These are phyloP conservation scores for Scedosporium apiospermum DNA, from an alignment of 2,329 filamentous ascomycete genomes.

Conservation along the genomic window DNA sequence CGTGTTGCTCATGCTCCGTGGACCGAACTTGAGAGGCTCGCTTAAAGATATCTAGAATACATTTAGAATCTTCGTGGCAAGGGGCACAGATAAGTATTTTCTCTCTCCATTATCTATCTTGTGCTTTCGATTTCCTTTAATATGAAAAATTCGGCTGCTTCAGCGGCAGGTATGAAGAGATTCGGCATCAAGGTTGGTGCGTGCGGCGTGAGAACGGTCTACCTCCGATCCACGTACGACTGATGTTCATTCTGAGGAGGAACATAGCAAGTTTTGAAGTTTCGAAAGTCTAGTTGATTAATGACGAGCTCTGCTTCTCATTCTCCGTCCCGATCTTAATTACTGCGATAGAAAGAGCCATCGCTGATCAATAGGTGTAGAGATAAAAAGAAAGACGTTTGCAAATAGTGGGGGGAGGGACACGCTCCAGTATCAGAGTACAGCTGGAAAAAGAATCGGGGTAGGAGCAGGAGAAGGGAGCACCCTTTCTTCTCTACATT, in stretches of 20 bases:
- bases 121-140: slow-evolving; percentile 71
- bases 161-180: slow-evolving; percentile 61
- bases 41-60: slow-evolving; percentile 56
- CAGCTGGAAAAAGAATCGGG: too few species aligned
- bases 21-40: slow-evolving; percentile 51
- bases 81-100: slow-evolving; percentile 24
- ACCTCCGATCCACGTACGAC: slow-evolving; percentile 42
- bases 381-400: too few species aligned
- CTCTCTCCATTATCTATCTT: neutral
- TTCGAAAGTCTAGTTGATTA: neutral
- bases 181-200: slow-evolving; percentile 71
- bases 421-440: too few species aligned
- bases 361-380: too few species aligned
- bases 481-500: too few species aligned
- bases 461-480: too few species aligned
- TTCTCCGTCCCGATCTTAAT: slow-evolving; percentile 16
- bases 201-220: slow-evolving; percentile 57
- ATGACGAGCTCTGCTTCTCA: neutral
- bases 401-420: too few species aligned
- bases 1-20: slow-evolving; percentile 61
- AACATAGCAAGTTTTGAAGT: slow-evolving; percentile 36
- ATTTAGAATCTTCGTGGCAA: slow-evolving; percentile 69
- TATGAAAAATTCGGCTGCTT: slow-evolving; percentile 56
- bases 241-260: slow-evolving; percentile 75
- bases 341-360: slow-evolving; percentile 17